Evolutionary conservation across 2,329 filamentous ascomycete species (phyloP).

Genomic region (Botrytis tulipae): DNA sequence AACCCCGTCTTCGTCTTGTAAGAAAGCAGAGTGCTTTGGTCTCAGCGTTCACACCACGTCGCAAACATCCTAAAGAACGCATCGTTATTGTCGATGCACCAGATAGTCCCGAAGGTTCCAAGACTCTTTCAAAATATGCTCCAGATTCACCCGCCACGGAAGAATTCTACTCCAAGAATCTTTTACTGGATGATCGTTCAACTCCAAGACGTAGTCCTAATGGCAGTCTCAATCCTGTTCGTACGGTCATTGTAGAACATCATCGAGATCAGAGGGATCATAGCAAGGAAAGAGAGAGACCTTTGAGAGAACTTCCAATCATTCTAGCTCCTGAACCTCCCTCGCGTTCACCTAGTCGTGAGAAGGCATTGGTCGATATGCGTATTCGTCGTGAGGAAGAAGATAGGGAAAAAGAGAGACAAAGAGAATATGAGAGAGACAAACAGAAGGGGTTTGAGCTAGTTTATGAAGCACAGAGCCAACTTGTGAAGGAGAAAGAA

Average conservation of each 20-base stretch:
- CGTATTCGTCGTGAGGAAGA: slow-evolving; percentile 17
- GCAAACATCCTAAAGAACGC: slow-evolving; percentile 43
- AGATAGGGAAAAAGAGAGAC: neutral
- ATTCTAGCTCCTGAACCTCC: slow-evolving; percentile 10
- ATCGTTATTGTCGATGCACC: slow-evolving; percentile 47
- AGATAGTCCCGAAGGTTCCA: slow-evolving; percentile 43
- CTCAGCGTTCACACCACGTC: slow-evolving; percentile 28
- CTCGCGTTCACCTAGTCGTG: slow-evolving; percentile 11
- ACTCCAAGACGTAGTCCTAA: slow-evolving; percentile 26
- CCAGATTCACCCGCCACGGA: slow-evolving; percentile 42
- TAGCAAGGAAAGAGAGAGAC: slow-evolving; percentile 12
- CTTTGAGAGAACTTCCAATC: neutral
- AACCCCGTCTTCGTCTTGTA: slow-evolving; percentile 43
- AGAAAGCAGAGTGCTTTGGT: slow-evolving; percentile 31
- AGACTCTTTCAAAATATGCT: slow-evolving; percentile 46
- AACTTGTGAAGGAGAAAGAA: neutral
- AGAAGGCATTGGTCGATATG: neutral
- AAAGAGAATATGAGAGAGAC: slow-evolving; percentile 6
- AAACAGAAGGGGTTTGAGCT: neutral
- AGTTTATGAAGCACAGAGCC: slow-evolving; percentile 5
- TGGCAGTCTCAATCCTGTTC: slow-evolving; percentile 25
- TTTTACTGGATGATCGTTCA: slow-evolving; percentile 35
- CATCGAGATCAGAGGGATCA: slow-evolving; percentile 2
- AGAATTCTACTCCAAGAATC: slow-evolving; percentile 29
- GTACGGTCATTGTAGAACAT: slow-evolving; percentile 18